Evolutionary conservation across 768 basidiomycete genomes (phyloP).

Genomic region (Leccinum rimulosum): DNA sequence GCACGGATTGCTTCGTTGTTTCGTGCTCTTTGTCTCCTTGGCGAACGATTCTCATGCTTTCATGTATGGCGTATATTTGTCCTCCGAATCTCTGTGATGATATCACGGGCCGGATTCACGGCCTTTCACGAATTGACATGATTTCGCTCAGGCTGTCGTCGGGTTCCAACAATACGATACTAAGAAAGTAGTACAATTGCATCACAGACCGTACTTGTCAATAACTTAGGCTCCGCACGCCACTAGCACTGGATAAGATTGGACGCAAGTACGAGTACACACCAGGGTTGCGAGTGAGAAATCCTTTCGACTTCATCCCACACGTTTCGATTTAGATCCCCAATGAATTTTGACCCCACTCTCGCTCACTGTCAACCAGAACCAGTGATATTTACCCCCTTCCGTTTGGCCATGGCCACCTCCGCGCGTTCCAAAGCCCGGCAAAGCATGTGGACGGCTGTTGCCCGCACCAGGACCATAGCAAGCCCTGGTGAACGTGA

Average conservation of each 20-base stretch:
- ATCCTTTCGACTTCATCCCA: background rate
- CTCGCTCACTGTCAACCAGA: slow-evolving; percentile 19
- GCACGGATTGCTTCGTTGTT: background rate
- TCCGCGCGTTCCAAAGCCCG: slow-evolving; percentile 16
- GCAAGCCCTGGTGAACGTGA: slow-evolving; percentile 9
- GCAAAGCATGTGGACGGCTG: slow-evolving; percentile 12
- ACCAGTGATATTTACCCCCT: slow-evolving; percentile 21
- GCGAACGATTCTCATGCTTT: background rate
- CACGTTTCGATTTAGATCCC: background rate
- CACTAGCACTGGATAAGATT: background rate
- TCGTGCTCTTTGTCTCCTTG: background rate
- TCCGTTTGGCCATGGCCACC: slow-evolving; percentile 23
- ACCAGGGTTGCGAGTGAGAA: background rate
- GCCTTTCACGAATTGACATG: background rate
- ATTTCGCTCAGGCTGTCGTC: background rate
- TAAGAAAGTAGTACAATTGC: background rate
- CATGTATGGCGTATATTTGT: background rate
- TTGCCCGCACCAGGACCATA: slow-evolving; percentile 14
- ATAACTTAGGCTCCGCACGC: no score
- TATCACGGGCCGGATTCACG: background rate
- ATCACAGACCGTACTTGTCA: no score
- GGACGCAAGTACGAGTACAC: background rate
- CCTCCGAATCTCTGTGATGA: background rate
- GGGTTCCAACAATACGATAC: background rate
- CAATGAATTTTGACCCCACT: slow-evolving; percentile 5